Evolutionary conservation across 768 basidiomycete species (phyloP).

Genomic region (Termitomyces sp.): DNA sequence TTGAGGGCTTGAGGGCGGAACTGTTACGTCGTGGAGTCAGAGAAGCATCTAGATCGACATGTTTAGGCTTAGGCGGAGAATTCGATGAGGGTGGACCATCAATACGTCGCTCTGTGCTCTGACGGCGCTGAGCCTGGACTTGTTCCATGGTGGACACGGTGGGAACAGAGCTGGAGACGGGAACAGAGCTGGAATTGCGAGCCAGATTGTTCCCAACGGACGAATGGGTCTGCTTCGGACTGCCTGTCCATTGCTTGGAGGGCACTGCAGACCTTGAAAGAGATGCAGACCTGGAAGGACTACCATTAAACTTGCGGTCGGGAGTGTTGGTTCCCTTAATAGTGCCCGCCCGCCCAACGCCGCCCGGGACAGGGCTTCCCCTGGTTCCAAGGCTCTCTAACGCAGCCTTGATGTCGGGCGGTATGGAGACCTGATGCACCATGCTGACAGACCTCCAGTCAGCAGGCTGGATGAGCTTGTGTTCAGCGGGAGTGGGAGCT

Average conservation of each 20-base stretch:
- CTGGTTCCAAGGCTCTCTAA: constrained; percentile 49
- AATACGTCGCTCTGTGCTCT: constrained; percentile 40
- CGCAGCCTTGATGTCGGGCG: constrained; percentile 61
- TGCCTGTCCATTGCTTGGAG: constrained; percentile 46
- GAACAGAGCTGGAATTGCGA: constrained; percentile 33
- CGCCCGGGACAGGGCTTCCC: constrained; percentile 24
- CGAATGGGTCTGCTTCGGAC: constrained; percentile 41
- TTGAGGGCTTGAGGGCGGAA: constrained; percentile 31
- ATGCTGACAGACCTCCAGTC: constrained; percentile 80
- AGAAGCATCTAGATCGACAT: constrained; percentile 48
- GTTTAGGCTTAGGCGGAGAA: constrained; percentile 57
- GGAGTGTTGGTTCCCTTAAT: constrained; percentile 25
- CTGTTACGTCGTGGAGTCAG: constrained; percentile 36
- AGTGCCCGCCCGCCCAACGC: constrained; percentile 21
- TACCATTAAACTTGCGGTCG: constrained; percentile 41
- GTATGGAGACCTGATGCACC: constrained; percentile 71
- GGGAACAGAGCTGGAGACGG: constrained; percentile 40
- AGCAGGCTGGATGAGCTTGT: constrained; percentile 56
- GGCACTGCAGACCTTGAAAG: constrained; percentile 25
- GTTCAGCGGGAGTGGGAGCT: constrained; percentile 56
- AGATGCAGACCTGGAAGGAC: constrained; percentile 31
- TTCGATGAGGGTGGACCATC: constrained; percentile 47
- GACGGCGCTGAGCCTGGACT: constrained; percentile 38
- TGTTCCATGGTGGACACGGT: constrained; percentile 43
- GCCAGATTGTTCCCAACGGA: constrained; percentile 32